These are phyloP conservation scores for Gossypium longicalyx DNA, from an alignment of 345 rosid genomes.

Conservation along the genomic window DNA sequence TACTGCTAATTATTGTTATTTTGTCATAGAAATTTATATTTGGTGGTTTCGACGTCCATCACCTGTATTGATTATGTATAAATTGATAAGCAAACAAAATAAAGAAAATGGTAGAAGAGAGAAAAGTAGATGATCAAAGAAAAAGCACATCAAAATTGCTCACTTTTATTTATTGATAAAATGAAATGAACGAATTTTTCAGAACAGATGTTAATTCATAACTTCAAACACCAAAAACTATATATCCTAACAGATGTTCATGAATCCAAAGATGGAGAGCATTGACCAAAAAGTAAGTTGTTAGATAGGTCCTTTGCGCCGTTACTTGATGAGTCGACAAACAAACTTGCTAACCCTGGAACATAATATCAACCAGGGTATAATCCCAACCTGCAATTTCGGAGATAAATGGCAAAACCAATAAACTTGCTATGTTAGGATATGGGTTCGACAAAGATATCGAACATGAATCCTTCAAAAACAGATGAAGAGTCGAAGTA, in stretches of 20 bases:
- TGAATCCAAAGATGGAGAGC: neutral
- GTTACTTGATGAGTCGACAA: conserved; percentile 22
- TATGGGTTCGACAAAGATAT: no score
- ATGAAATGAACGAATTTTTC: neutral
- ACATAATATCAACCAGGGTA: conserved; percentile 64
- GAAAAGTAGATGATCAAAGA: neutral
- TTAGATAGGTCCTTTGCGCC: neutral
- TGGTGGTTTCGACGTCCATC: no score
- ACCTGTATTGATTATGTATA: neutral
- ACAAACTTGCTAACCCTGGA: conserved; percentile 51
- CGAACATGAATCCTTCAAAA: no score
- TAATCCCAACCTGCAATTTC: conserved; percentile 56
- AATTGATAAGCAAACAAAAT: neutral
- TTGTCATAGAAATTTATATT: no score
- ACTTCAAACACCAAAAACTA: neutral
- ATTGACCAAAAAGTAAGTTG: neutral
- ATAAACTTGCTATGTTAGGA: neutral
- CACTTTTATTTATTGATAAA: neutral
- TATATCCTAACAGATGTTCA: neutral
- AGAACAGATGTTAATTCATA: neutral
- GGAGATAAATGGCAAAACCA: neutral
- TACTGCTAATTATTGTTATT: no score
- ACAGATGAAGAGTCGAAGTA: no score
- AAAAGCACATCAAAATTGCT: neutral
- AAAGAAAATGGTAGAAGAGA: neutral